Percentiles rank a stretch among this genome's conserved stretches.
Conservation (phyloP, 768 basidiomycete genomes). For the Suillus decipiens region DNA sequence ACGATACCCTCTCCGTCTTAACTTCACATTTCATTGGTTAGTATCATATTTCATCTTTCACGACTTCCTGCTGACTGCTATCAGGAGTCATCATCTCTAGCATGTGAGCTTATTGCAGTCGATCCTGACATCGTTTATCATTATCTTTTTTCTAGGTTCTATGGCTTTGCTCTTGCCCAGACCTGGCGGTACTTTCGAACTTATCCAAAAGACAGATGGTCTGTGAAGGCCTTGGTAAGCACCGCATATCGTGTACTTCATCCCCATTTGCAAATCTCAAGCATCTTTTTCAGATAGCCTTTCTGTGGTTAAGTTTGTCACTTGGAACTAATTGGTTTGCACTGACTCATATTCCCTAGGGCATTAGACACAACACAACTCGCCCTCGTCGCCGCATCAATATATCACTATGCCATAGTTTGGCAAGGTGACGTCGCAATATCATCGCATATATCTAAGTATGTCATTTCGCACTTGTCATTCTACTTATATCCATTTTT, state of each 20-base stretch:
- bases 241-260: not conserved
- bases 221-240: slow-evolving; percentile 35
- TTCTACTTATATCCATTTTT: slow-evolving; percentile 1
- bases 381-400: slow-evolving; percentile 30
- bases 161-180: slow-evolving; percentile 37
- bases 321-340: not conserved
- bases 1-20: slow-evolving; percentile 19
- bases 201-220: slow-evolving; percentile 30
- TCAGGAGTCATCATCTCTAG: slow-evolving; percentile 35
- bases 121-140: not conserved
- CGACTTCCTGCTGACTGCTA: slow-evolving; percentile 9
- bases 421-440: slow-evolving; percentile 28
- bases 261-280: not conserved
- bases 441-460: slow-evolving; percentile 30
- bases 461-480: slow-evolving; percentile 7
- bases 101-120: slow-evolving; percentile 23
- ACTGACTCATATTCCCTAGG: slow-evolving; percentile 11
- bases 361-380: slow-evolving; percentile 30
- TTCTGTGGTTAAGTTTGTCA: slow-evolving; percentile 27
- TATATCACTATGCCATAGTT: slow-evolving; percentile 34
- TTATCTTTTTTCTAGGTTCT: slow-evolving; percentile 25
- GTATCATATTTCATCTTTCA: not conserved
- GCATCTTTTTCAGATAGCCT: slow-evolving; percentile 25
- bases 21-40: slow-evolving; percentile 31
- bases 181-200: slow-evolving; percentile 36